phyloP scores from a whole-genome alignment of 2,329 filamentous ascomycete genomes.

The Sporothrix protearum region DNA sequence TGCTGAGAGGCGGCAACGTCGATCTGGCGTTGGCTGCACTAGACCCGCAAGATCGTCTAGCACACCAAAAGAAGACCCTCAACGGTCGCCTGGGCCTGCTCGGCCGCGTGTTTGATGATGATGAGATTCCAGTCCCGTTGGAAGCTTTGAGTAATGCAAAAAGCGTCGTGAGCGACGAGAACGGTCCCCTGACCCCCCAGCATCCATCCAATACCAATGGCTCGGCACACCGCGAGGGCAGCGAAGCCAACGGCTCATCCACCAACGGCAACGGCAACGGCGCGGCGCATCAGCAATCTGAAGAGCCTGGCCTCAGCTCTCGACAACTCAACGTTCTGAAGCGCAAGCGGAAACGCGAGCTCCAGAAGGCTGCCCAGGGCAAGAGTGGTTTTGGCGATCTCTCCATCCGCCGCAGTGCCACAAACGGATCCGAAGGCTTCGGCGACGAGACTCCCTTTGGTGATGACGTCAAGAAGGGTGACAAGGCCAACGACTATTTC shows the following conservation, averaged over 20 bases:
- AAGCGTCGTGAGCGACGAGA: constrained; percentile 19
- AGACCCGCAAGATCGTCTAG: constrained; percentile 74
- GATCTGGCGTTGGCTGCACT: constrained; percentile 80
- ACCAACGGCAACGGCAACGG: constrained; percentile 25
- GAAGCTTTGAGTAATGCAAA: constrained; percentile 51
- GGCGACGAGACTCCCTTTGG: constrained; percentile 51
- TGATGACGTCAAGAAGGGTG: constrained; percentile 51
- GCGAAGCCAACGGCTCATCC: constrained; percentile 11
- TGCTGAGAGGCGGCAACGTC: constrained; percentile 80
- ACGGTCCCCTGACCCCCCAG: constrained; percentile 40
- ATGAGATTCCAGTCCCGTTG: constrained; percentile 63
- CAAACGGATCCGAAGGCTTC: constrained; percentile 58
- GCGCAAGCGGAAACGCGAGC: constrained; percentile 85
- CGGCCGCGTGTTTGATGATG: constrained; percentile 80
- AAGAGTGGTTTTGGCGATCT: constrained; percentile 90
- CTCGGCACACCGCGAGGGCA: constrained; percentile 11
- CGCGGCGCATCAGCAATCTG: constrained; percentile 39
- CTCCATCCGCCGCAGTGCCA: constrained; percentile 62
- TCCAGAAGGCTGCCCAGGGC: constrained; percentile 77
- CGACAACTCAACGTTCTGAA: constrained; percentile 93
- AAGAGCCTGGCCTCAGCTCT: constrained; percentile 73
- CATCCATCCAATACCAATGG: constrained; percentile 37
- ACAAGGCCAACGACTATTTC: constrained; percentile 78
- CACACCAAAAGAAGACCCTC: constrained; percentile 86
- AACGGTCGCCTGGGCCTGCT: constrained; percentile 76